These are phyloP conservation scores for Cubamyces lactineus DNA, from an alignment of 768 basidiomycete genomes.

Conservation along the genomic window DNA sequence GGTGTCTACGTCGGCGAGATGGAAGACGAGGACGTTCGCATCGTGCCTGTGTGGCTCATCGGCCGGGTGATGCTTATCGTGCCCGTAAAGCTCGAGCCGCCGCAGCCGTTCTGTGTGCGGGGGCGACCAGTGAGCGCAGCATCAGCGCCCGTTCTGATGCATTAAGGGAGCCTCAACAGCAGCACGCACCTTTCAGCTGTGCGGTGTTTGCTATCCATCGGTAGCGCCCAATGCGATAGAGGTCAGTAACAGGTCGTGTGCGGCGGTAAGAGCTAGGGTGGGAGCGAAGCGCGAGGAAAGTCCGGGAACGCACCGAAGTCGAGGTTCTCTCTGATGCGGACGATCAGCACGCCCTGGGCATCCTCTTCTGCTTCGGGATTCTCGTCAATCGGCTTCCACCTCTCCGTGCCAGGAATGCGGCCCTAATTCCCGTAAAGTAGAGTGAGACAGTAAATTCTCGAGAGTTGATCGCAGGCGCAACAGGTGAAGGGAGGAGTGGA, in stretches of 20 bases:
- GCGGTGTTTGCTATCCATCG: conserved; percentile 79
- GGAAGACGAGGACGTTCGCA: conserved; percentile 83
- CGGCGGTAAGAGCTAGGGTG: not conserved
- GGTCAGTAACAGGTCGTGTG: conserved; percentile 1
- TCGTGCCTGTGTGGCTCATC: conserved; percentile 80
- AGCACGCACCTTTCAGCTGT: conserved; percentile 76
- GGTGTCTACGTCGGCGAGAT: conserved; percentile 88
- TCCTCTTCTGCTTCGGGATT: conserved; percentile 83
- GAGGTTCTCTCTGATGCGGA: conserved; percentile 87
- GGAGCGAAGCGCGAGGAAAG: not conserved
- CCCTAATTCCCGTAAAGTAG: conserved; percentile 51
- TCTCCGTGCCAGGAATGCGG: conserved; percentile 82
- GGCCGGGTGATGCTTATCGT: conserved; percentile 80
- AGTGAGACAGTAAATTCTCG: not conserved
- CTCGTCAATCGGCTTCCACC: conserved; percentile 91
- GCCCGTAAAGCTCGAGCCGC: conserved; percentile 87
- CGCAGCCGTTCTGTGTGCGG: conserved; percentile 65
- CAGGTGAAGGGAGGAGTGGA: not conserved
- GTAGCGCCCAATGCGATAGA: not conserved
- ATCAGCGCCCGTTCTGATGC: conserved; percentile 18
- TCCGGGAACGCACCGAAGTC: conserved; percentile 73
- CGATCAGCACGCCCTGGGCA: conserved; percentile 79
- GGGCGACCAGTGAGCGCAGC: not conserved
- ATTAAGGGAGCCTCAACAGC: not conserved
- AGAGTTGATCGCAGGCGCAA: too few relatives aligned